Percentiles rank a stretch among this genome's conserved stretches.
These are phyloP conservation scores for Nakazawaea anatomiae DNA, from an alignment of 805 yeast species.

Conservation along the genomic window DNA sequence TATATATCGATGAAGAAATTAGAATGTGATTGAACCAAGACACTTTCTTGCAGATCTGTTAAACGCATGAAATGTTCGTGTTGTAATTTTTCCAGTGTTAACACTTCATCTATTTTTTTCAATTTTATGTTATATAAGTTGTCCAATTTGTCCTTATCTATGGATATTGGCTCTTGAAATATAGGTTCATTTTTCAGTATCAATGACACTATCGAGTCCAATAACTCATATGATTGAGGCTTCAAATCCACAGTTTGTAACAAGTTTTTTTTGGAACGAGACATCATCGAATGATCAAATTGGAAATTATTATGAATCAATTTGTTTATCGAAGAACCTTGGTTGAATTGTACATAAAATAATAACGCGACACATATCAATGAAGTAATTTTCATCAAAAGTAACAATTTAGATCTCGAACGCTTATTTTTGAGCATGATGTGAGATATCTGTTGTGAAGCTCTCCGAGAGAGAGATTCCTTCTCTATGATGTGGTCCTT, in stretches of 20 bases:
- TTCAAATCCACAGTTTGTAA: background rate
- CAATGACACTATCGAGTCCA: background rate
- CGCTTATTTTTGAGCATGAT: constrained; percentile 4
- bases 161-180: background rate
- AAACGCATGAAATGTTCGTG: background rate
- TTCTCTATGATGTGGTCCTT: constrained; percentile 7
- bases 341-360: constrained; percentile 6
- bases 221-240: background rate
- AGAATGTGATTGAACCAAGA: background rate
- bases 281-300: background rate
- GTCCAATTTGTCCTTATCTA: background rate
- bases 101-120: background rate
- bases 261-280: background rate
- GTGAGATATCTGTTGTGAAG: constrained; percentile 7
- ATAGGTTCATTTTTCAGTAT: constrained; percentile 1
- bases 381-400: background rate
- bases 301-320: constrained; percentile 4
- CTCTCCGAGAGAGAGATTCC: constrained; percentile 6
- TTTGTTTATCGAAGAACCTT: constrained; percentile 4
- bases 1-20: constrained; percentile 2
- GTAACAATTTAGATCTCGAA: constrained; percentile 1
- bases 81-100: background rate
- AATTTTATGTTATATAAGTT: background rate
- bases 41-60: background rate
- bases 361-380: background rate